Base-by-base conservation (phyloP, 768 basidiomycete species). In the Nidula microcarpa region DNA sequence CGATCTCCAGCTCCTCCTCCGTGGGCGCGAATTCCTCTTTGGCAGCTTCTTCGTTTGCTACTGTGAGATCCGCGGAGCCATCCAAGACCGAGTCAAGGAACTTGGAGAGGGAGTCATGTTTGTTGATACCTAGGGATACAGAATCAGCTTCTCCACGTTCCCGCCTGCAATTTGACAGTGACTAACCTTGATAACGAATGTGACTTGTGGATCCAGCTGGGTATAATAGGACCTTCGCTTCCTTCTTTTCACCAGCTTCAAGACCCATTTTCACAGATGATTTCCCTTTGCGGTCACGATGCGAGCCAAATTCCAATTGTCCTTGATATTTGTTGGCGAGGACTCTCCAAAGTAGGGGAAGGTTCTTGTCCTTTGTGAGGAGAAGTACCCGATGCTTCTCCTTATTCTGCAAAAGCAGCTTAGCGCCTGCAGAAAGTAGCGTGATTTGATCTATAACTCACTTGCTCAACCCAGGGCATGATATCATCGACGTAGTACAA, bases 301-400 rank as follows among this genome's bases (percentile, higher is more conserved):
- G 81, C 32, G 78, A 74, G 1, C 76, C 86, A 57, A 92, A 83
- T 30, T 72, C 75, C 8, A 93, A 72, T 56, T 81, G 70, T 43
- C 81, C 81, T 53, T 75, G 63, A 70, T 85, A 92, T 57, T 84
- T 87, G 63, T 90, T 89, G 18, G 79, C 82, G 30, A 94, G 78
- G 17, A 88, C 84, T 59, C 86, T 81, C 91, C 91, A 94, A 39
- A 93, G 73, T 9, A 93, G 68, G 1, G 91, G 92, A 44, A 82
- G 81, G 60, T 82, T 84, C 59, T 85, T 87, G 54, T 86, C 86
- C 65, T 91, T 85, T 62, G 87, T 89, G 52, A 89, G 68, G 11
- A 91, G 78, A 6, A 94, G 73, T 4, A 84, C 82, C 14, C 85
- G 84, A 32, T 77, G 74, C 56, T 76, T 67, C 46, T 74, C 72